Percentiles rank a stretch among this genome's conserved stretches.
Evolutionary conservation across 441 rosid genomes (phyloP).

Genomic region (Cnidoscolus chayamansa): DNA sequence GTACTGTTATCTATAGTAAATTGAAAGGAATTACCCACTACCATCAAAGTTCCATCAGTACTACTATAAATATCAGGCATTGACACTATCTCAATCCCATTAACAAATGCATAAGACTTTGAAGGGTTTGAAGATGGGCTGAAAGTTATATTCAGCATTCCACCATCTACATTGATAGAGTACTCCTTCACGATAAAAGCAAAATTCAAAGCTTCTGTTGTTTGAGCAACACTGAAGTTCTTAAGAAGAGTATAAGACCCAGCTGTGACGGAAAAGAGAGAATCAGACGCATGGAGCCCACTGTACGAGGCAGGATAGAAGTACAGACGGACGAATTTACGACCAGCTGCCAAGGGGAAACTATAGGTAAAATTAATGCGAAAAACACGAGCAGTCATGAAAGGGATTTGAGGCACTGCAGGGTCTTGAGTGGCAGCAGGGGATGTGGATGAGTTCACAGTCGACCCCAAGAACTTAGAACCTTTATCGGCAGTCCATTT

Average conservation of each 20-base stretch:
- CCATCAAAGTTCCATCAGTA: constrained; percentile 36
- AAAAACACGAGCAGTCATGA: constrained; percentile 71
- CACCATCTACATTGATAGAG: constrained; percentile 53
- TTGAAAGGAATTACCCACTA: constrained; percentile 37
- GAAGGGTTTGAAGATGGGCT: constrained; percentile 46
- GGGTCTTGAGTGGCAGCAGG: constrained; percentile 60
- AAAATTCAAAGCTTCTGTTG: constrained; percentile 57
- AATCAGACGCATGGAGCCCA: constrained; percentile 47
- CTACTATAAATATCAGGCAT: constrained; percentile 79
- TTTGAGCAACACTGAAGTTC: constrained; percentile 83
- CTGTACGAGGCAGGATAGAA: constrained; percentile 68
- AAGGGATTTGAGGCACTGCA: constrained; percentile 56
- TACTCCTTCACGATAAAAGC: constrained; percentile 72
- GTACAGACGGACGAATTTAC: constrained; percentile 73
- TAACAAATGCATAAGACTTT: constrained; percentile 68
- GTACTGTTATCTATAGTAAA: constrained; percentile 56
- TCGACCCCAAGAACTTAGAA: constrained; percentile 49
- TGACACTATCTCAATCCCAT: constrained; percentile 83
- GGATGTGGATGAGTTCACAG: constrained; percentile 41
- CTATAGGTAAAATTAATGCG: constrained; percentile 60
- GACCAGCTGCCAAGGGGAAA: constrained; percentile 73
- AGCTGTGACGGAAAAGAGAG: constrained; percentile 60
- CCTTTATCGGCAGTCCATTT: constrained; percentile 67
- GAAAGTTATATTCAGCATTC: constrained; percentile 57
- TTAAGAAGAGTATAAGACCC: constrained; percentile 64